Percentiles rank a stretch among this genome's conserved stretches.
Evolutionary conservation across 805 yeast species (phyloP).

Genomic region (Wickerhamiella galacta): DNA sequence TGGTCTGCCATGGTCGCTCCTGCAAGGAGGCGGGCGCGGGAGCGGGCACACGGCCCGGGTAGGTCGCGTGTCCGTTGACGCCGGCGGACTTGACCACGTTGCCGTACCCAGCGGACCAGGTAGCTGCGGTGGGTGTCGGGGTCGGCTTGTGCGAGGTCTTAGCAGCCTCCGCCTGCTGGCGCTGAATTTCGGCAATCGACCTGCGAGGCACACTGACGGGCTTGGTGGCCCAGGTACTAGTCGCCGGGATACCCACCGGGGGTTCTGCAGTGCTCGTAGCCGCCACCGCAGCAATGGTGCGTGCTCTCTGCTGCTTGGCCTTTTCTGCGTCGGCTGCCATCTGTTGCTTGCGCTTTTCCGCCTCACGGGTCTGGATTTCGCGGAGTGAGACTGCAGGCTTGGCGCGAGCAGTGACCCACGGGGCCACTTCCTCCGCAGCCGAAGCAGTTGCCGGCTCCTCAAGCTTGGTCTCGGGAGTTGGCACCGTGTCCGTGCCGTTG

Average conservation of each 20-base stretch:
- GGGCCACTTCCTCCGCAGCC: background rate
- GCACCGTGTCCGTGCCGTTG: too few species aligned
- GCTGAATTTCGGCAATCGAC: conserved; percentile 23
- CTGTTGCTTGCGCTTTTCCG: conserved; percentile 11
- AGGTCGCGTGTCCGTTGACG: background rate
- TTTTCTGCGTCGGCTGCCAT: conserved; percentile 4
- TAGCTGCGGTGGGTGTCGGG: conserved; percentile 2
- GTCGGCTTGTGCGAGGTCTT: background rate
- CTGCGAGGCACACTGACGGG: conserved; percentile 15
- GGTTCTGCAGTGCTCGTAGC: conserved; percentile 1
- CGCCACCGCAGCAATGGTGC: conserved; percentile 2
- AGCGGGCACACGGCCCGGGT: conserved; percentile 6
- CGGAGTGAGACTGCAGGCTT: conserved; percentile 14
- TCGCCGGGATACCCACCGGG: conserved; percentile 13
- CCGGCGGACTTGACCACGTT: background rate
- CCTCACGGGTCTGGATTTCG: conserved; percentile 22
- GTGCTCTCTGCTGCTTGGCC: conserved; percentile 4
- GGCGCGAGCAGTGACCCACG: conserved; percentile 1
- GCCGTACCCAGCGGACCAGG: background rate
- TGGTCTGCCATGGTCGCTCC: conserved; percentile 4
- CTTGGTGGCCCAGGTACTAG: conserved; percentile 13
- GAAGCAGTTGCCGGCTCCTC: too few species aligned
- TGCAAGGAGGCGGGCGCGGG: conserved; percentile 9
- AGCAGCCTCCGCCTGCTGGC: conserved; percentile 21
- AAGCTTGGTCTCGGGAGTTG: too few species aligned